Percentiles rank a stretch among this genome's conserved stretches.
Evolutionary conservation across 352 stramenopile species (phyloP).

Genomic region (Blastocystis sp.): DNA sequence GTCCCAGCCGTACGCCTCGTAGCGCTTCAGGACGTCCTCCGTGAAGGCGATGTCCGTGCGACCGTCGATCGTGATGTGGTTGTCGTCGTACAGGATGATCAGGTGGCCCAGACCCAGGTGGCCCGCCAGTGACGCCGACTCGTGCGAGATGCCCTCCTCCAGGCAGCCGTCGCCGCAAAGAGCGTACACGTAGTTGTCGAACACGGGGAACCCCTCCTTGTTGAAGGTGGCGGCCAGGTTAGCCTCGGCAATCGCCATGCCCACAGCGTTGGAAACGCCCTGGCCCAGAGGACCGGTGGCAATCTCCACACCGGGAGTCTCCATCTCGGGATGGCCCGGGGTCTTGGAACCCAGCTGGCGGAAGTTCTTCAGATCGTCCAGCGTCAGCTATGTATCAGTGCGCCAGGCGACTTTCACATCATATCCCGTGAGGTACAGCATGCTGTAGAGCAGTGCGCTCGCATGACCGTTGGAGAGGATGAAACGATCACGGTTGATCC

Average conservation of each 20-base stretch:
- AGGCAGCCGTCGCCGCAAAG: conserved; percentile 98
- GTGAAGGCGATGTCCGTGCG: conserved; percentile 91
- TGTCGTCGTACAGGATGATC: conserved; percentile 99
- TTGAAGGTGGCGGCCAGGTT: conserved; percentile 97
- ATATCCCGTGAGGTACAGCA: conserved; percentile 95
- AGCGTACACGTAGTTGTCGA: conserved; percentile 97
- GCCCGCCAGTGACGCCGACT: conserved; percentile 90
- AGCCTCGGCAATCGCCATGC: conserved; percentile 92
- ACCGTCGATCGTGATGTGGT: conserved; percentile 98
- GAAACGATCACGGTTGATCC: conserved; percentile 96
- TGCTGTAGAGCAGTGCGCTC: conserved; percentile 96
- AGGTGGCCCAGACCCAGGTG: conserved; percentile 95
- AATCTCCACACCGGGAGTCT: conserved; percentile 85
- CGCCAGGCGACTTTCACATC: conserved; percentile 75
- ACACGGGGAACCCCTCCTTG: conserved; percentile 86
- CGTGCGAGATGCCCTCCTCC: conserved; percentile 92
- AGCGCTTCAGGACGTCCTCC: conserved; percentile 93
- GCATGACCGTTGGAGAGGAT: conserved; percentile 97
- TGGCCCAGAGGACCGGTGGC: conserved; percentile 92
- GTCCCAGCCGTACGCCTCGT: conserved; percentile 97
- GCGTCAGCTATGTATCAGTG: conserved; percentile 71
- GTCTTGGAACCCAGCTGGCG: conserved; percentile 89
- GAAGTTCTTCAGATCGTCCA: conserved; percentile 96
- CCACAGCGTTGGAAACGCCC: conserved; percentile 96
- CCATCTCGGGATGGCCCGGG: conserved; percentile 94